Percentiles rank a stretch among this genome's conserved stretches.
Evolutionary conservation across 108 stramenopile species (phyloP).

Genomic region (Cyclotella cryptica): DNA sequence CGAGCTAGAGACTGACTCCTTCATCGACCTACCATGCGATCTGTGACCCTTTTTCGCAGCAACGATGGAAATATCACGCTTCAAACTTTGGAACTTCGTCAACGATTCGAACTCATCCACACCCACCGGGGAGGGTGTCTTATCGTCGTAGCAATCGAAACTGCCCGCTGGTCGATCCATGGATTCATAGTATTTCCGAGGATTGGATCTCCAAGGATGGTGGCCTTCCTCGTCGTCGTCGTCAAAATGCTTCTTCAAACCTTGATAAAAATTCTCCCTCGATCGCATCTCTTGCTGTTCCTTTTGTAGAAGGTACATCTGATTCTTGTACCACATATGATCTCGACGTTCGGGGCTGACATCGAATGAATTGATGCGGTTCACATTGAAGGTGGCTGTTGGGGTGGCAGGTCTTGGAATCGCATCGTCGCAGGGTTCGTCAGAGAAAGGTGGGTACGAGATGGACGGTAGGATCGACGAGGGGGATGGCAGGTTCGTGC

Average conservation of each 20-base stretch:
- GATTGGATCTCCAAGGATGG: not conserved
- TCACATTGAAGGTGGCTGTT: not conserved
- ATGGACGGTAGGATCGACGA: not conserved
- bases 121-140: not conserved
- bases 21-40: not conserved
- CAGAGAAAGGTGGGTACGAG: constrained; percentile 2
- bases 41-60: too few relatives aligned
- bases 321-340: constrained; percentile 46
- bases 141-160: not conserved
- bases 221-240: not conserved
- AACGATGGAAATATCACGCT: not conserved
- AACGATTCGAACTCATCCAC: constrained; percentile 14
- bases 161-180: not conserved
- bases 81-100: not conserved
- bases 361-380: not conserved
- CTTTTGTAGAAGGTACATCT: constrained; percentile 23
- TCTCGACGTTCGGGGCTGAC: constrained; percentile 20
- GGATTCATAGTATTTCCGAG: not conserved
- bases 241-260: constrained; percentile 6
- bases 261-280: constrained; percentile 7
- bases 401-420: not conserved
- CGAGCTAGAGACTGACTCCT: not conserved
- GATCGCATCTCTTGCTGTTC: constrained; percentile 7
- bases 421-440: not conserved
- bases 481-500: too few relatives aligned